A percentile compares a stretch with the other conserved stretches of the same genome.
Evolutionary conservation across 192 early-diverging fungal genomes (phyloP).

Genomic region (Chytriomyces sp.): DNA sequence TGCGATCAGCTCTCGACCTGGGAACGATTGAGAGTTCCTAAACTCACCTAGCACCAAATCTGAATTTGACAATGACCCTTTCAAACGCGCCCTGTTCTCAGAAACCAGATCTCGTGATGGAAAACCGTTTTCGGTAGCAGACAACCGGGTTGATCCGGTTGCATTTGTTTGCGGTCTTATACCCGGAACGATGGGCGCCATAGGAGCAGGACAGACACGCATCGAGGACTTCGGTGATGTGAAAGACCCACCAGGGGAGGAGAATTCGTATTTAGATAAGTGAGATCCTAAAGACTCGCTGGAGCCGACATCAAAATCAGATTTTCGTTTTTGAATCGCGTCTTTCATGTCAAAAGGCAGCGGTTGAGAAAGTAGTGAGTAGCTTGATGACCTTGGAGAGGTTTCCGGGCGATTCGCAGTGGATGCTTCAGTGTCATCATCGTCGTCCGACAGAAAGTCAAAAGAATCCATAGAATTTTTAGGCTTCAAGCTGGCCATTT

Average conservation of each 20-base stretch:
- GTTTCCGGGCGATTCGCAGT: background rate
- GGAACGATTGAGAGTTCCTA: no score
- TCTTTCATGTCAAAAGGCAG: background rate
- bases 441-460: conserved; percentile 22
- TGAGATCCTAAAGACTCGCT: no score
- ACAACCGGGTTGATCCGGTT: background rate
- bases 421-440: background rate
- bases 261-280: background rate
- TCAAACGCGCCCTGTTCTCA: conserved; percentile 9
- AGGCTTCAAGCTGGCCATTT: background rate
- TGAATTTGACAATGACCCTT: conserved; percentile 24
- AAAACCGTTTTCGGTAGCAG: background rate
- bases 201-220: background rate
- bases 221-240: conserved; percentile 2
- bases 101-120: background rate
- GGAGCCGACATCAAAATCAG: background rate
- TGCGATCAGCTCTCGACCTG: background rate
- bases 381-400: background rate
- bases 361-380: background rate
- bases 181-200: background rate
- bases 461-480: conserved; percentile 18
- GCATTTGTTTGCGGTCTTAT: conserved; percentile 20
- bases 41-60: conserved; percentile 14
- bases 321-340: conserved; percentile 3
- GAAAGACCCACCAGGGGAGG: background rate